phyloP scores from a whole-genome alignment of 2,329 filamentous ascomycete genomes.

The Fusarium pseudocircinatum region DNA sequence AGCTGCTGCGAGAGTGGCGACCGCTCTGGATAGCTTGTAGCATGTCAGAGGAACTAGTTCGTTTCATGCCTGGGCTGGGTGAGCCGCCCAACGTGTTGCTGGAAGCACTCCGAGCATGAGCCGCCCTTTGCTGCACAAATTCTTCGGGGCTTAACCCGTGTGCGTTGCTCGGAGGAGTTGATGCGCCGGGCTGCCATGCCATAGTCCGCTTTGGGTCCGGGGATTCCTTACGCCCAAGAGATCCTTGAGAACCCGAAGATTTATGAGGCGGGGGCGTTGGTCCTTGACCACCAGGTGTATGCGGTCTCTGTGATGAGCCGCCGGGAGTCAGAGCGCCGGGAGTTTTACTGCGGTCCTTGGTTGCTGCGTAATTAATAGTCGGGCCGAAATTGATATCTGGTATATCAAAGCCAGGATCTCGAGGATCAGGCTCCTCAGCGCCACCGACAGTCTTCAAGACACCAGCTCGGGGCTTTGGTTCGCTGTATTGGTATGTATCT shows the following conservation, averaged over 20 bases:
- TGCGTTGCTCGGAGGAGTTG: conserved; percentile 56
- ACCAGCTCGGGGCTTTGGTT: conserved; percentile 71
- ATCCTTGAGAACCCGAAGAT: conserved; percentile 35
- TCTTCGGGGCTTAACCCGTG: conserved; percentile 79
- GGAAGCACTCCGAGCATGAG: conserved; percentile 69
- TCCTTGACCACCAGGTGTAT: conserved; percentile 46
- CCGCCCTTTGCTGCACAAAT: conserved; percentile 81
- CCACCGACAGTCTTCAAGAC: conserved; percentile 81
- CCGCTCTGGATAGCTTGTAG: conserved; percentile 22
- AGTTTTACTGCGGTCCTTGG: conserved; percentile 47
- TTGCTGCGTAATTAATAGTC: conserved; percentile 72
- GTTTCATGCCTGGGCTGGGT: conserved; percentile 48
- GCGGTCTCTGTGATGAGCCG: conserved; percentile 41
- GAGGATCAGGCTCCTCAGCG: conserved; percentile 43
- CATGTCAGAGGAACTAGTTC: conserved; percentile 54
- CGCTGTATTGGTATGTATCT: conserved; percentile 38
- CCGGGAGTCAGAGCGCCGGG: conserved; percentile 28
- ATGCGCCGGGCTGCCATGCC: conserved; percentile 80
- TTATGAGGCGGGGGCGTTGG: conserved; percentile 37
- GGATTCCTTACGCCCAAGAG: conserved; percentile 59
- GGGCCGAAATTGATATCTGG: conserved; percentile 87
- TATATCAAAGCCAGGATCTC: conserved; percentile 61
- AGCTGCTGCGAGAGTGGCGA: conserved; percentile 54
- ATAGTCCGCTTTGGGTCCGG: conserved; percentile 71
- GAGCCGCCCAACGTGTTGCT: conserved; percentile 54